phyloP scores from a whole-genome alignment of 2,329 filamentous ascomycete genomes.

The Chaetomiaceae sp. region DNA sequence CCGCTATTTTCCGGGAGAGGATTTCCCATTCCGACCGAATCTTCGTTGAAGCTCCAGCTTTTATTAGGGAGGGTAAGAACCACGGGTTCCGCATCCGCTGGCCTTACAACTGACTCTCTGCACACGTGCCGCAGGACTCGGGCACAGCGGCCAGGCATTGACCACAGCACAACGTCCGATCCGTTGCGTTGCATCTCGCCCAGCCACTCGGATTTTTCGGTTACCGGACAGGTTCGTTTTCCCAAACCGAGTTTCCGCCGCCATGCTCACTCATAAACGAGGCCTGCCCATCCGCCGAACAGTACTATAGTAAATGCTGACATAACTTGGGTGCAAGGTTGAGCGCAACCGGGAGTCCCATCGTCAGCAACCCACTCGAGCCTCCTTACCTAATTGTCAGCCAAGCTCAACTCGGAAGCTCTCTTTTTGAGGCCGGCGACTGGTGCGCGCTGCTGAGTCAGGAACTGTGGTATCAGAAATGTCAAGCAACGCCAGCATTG shows the following conservation, averaged over 20 bases:
- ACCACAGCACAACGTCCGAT: not conserved
- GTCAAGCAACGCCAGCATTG: slow-evolving; percentile 10
- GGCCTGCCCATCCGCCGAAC: no score
- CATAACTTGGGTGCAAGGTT: slow-evolving; percentile 4
- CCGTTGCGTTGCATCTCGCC: not conserved
- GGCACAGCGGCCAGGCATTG: not conserved
- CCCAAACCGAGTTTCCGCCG: not conserved
- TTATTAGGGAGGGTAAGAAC: no score
- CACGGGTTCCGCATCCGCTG: no score
- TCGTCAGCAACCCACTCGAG: slow-evolving; percentile 1
- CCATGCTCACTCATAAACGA: not conserved
- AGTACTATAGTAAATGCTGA: slow-evolving; percentile 1
- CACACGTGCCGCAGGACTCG: no score
- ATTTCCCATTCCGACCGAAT: no score
- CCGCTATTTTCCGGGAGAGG: no score
- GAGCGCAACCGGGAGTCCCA: not conserved
- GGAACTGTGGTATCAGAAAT: slow-evolving; percentile 6
- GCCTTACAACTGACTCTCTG: no score
- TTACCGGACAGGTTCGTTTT: not conserved
- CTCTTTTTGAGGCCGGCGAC: not conserved
- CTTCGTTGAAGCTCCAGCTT: no score
- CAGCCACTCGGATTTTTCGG: slow-evolving; percentile 9
- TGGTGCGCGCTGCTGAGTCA: slow-evolving; percentile 15
- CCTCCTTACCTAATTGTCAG: slow-evolving; percentile 11
- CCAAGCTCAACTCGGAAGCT: slow-evolving; percentile 2